Percentiles rank a stretch among this genome's conserved stretches.
phyloP scores from a whole-genome alignment of 2,329 filamentous ascomycete species.

The Ophiostoma piceae region DNA sequence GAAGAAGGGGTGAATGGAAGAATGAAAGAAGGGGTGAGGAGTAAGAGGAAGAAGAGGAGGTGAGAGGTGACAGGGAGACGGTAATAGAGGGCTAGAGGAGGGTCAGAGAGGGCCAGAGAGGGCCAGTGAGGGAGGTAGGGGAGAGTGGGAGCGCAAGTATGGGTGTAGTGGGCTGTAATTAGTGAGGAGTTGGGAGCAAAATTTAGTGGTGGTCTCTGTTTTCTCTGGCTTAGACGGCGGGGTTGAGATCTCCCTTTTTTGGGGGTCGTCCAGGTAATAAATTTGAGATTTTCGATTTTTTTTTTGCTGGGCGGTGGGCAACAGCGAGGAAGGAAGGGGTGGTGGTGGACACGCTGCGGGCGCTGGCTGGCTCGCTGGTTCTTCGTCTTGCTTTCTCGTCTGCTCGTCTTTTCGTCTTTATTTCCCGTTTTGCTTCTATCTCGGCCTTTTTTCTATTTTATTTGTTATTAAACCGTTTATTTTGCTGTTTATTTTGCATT shows the following conservation, averaged over 20 bases:
- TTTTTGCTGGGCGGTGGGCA: constrained; percentile 28
- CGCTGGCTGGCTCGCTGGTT: background rate
- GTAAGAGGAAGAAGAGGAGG: constrained; percentile 22
- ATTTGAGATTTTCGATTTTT: constrained; percentile 26
- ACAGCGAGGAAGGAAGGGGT: constrained; percentile 22
- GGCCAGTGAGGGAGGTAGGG: background rate
- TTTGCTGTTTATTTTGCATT: constrained; percentile 12
- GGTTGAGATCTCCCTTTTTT: constrained; percentile 26
- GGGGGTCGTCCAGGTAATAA: constrained; percentile 23
- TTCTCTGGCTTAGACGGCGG: constrained; percentile 25
- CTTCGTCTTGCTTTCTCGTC: background rate
- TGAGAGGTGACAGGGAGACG: constrained; percentile 26
- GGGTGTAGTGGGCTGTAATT: constrained; percentile 15
- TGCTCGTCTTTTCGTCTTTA: background rate
- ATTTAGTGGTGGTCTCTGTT: constrained; percentile 15
- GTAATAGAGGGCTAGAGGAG: constrained; percentile 12
- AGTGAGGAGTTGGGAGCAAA: constrained; percentile 23
- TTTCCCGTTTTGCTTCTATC: background rate
- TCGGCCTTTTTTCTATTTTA: constrained; percentile 8
- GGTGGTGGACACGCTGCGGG: constrained; percentile 10
- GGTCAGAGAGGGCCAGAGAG: background rate
- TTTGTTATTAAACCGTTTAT: constrained; percentile 11
- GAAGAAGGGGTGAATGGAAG: constrained; percentile 9
- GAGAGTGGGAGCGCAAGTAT: constrained; percentile 10
- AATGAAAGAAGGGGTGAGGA: constrained; percentile 18